Conservation (phyloP, 73 alveolate genomes). For the Stentor coeruleus region DNA sequence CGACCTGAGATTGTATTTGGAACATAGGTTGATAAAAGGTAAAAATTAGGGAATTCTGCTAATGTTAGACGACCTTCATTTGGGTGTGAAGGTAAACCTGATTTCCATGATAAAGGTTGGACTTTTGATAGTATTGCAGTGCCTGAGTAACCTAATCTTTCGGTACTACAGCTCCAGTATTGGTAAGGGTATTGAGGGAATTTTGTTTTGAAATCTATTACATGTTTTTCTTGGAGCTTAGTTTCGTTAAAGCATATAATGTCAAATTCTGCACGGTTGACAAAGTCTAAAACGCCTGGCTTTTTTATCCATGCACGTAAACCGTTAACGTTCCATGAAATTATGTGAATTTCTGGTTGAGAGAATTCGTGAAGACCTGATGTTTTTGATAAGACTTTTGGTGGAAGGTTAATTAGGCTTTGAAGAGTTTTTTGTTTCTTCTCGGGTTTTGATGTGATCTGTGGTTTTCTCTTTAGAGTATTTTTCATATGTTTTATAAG, state of each 20-base stretch:
- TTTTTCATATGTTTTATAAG: no score
- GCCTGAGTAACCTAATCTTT: constrained; percentile 89
- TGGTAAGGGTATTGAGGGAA: constrained; percentile 34
- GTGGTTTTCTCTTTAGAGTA: no score
- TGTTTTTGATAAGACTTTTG: no score
- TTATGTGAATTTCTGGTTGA: constrained; percentile 22
- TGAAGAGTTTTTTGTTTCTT: no score
- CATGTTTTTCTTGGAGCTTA: constrained; percentile 57
- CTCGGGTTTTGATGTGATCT: no score
- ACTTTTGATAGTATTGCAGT: constrained; percentile 82
- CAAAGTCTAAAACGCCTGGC: constrained; percentile 52
- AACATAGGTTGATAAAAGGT: constrained; percentile 82
- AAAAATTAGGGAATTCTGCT: constrained; percentile 86
- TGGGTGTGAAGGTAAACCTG: constrained; percentile 82
- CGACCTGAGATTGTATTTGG: constrained; percentile 91
- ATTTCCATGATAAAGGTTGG: constrained; percentile 68
- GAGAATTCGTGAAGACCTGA: neutral
- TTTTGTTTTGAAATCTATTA: neutral
- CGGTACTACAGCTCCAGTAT: constrained; percentile 76
- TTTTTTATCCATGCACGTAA: constrained; percentile 76
- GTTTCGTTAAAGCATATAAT: constrained; percentile 84
- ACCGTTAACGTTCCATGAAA: constrained; percentile 89
- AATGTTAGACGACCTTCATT: constrained; percentile 90
- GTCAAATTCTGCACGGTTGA: constrained; percentile 59
- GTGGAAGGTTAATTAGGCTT: no score